Evolutionary conservation across 179 eudicot species (phyloP).

Genomic region (Camellia oleifera): DNA sequence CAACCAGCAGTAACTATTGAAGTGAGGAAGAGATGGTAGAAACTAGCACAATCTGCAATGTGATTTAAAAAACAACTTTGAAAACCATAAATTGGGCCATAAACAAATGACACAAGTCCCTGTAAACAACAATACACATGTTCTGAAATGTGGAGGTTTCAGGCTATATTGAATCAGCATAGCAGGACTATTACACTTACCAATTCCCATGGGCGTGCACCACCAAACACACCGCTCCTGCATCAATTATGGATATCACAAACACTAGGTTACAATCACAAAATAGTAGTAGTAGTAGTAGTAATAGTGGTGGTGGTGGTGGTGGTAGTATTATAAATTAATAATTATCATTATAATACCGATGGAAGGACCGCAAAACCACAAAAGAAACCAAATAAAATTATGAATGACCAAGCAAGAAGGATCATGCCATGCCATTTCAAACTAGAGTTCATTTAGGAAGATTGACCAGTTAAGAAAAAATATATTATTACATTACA

Average conservation of each 20-base stretch:
- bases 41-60: not conserved
- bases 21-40: not conserved
- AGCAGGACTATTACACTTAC: constrained; percentile 34
- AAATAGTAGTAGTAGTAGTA: no score
- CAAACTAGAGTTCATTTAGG: constrained; percentile 10
- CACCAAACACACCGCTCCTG: constrained; percentile 80
- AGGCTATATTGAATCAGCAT: not conserved
- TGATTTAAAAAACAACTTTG: not conserved
- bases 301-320: no score
- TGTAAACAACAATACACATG: not conserved
- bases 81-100: not conserved
- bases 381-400: not conserved
- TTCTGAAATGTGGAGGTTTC: not conserved
- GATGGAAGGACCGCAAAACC: no score
- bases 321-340: no score
- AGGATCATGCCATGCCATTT: not conserved
- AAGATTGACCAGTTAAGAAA: not conserved
- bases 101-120: not conserved
- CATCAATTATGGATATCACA: constrained; percentile 9
- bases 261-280: not conserved
- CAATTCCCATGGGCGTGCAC: constrained; percentile 93
- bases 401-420: not conserved
- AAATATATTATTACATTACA: not conserved
- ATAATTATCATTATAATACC: no score
- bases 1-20: not conserved